These are phyloP conservation scores for Thozetella sp. DNA, from an alignment of 495 filamentous ascomycete genomes.

Conservation along the genomic window DNA sequence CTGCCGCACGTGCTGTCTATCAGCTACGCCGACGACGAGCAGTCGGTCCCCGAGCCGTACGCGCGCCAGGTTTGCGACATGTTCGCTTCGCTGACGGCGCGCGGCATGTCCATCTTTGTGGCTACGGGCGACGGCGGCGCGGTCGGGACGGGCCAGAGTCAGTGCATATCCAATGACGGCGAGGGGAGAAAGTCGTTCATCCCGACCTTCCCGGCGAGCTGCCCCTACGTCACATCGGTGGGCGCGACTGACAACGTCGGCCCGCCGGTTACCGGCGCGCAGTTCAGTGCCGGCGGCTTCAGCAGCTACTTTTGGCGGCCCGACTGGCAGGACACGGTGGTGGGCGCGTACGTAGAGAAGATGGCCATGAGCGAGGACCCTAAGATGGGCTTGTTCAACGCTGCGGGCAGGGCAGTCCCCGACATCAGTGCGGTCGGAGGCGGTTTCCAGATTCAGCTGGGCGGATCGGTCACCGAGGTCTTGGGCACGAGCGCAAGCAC, in stretches of 20 bases:
- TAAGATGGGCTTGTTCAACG: slow-evolving; percentile 51
- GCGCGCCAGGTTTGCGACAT: slow-evolving; percentile 67
- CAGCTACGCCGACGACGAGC: slow-evolving; percentile 72
- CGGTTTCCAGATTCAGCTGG: slow-evolving; percentile 33
- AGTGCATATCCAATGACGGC: slow-evolving; percentile 70
- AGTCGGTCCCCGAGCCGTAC: slow-evolving; percentile 65
- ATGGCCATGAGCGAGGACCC: slow-evolving; percentile 40
- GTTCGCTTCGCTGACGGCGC: slow-evolving; percentile 71
- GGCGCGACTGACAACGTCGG: slow-evolving; percentile 64
- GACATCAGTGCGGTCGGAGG: slow-evolving; percentile 58
- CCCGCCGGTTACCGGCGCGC: slow-evolving; percentile 58
- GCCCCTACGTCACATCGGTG: slow-evolving; percentile 79
- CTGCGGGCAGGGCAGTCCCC: slow-evolving; percentile 68
- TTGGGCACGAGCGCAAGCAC: slow-evolving; percentile 41
- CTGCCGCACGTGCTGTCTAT: slow-evolving; percentile 76
- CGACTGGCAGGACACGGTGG: slow-evolving; percentile 61
- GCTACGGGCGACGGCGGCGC: slow-evolving; percentile 74
- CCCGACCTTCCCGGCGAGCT: slow-evolving; percentile 74
- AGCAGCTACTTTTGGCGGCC: slow-evolving; percentile 68
- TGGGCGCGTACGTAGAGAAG: slow-evolving; percentile 54
- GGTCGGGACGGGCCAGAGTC: slow-evolving; percentile 44
- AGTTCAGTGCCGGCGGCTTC: slow-evolving; percentile 71
- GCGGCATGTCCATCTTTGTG: slow-evolving; percentile 73
- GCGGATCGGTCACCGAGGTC: slow-evolving; percentile 28
- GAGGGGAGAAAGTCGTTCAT: slow-evolving; percentile 61